Evolutionary conservation across 768 basidiomycete genomes (phyloP).

Genomic region (Lentinula aciculospora): DNA sequence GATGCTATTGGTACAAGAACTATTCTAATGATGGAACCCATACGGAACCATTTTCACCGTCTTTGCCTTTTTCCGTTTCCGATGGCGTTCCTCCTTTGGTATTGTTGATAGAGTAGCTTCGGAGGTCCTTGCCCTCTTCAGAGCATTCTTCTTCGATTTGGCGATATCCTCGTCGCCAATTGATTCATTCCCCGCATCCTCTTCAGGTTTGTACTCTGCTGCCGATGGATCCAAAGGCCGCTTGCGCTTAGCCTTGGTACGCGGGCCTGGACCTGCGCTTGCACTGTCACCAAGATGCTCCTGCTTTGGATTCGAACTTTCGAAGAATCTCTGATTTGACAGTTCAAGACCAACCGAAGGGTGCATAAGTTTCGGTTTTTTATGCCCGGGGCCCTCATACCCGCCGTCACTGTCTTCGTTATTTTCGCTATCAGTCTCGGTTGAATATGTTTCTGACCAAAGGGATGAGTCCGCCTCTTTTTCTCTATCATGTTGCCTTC

Average conservation of each 20-base stretch:
- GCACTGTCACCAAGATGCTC: conserved; percentile 4
- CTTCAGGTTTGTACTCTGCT: conserved; percentile 5
- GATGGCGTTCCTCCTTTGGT: conserved; percentile 23
- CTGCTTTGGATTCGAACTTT: not conserved
- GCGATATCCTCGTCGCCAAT: not conserved
- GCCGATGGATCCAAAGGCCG: not conserved
- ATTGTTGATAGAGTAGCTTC: conserved; percentile 15
- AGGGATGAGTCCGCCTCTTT: not conserved
- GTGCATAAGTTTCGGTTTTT: not conserved
- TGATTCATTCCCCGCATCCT: conserved; percentile 7
- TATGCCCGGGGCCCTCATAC: not conserved
- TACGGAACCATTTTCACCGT: conserved; percentile 8
- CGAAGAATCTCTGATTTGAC: not conserved
- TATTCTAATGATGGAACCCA: not conserved
- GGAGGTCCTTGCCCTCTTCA: conserved; percentile 30
- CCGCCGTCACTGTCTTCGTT: not conserved
- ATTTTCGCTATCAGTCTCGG: not conserved
- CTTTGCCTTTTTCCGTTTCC: conserved; percentile 32
- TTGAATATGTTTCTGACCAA: conserved; percentile 1
- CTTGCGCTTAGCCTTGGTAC: conserved; percentile 2
- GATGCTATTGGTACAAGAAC: not conserved
- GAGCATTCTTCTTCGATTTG: conserved; percentile 19
- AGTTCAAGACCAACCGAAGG: not conserved
- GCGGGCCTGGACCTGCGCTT: conserved; percentile 2
- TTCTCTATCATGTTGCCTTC: not conserved